These are phyloP conservation scores for Hypomontagnella submonticulosa DNA, from an alignment of 495 filamentous ascomycete genomes.

Conservation along the genomic window DNA sequence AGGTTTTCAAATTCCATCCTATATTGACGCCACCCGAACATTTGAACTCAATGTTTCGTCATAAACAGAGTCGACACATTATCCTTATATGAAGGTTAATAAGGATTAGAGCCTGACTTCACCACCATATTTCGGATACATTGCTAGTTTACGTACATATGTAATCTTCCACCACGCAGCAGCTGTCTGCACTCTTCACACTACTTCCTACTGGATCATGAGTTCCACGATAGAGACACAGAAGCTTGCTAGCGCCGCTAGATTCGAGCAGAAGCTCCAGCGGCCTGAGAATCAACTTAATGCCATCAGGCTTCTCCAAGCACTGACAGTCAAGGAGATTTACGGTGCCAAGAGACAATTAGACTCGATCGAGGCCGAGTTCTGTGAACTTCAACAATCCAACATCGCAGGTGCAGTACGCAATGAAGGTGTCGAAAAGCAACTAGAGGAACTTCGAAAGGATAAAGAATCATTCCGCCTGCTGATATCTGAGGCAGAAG, in stretches of 20 bases:
- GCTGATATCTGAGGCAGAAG: conserved; percentile 26
- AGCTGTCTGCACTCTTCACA: not conserved
- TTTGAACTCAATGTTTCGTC: too few relatives aligned
- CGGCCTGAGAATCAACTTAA: conserved; percentile 30
- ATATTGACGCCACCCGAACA: too few relatives aligned
- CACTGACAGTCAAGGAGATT: conserved; percentile 33
- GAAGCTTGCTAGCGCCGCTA: conserved; percentile 22
- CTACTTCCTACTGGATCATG: conserved; percentile 17
- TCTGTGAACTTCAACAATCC: conserved; percentile 31
- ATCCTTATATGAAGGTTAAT: too few relatives aligned
- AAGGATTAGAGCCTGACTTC: too few relatives aligned
- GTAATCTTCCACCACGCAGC: not conserved
- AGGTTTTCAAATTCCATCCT: too few relatives aligned
- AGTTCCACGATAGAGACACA: conserved; percentile 23
- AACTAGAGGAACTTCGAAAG: conserved; percentile 31
- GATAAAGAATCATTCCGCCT: conserved; percentile 30
- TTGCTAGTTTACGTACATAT: too few relatives aligned
- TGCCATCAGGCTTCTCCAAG: conserved; percentile 32
- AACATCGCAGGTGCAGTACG: conserved; percentile 4
- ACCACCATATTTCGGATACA: too few relatives aligned
- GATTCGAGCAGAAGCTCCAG: conserved; percentile 26
- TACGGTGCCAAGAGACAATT: conserved; percentile 23
- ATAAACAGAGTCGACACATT: too few relatives aligned
- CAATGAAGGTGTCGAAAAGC: conserved; percentile 32
- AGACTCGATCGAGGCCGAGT: conserved; percentile 21